Conservation (phyloP, 2,329 filamentous ascomycete species). For the Neofusicoccum laricinum region DNA sequence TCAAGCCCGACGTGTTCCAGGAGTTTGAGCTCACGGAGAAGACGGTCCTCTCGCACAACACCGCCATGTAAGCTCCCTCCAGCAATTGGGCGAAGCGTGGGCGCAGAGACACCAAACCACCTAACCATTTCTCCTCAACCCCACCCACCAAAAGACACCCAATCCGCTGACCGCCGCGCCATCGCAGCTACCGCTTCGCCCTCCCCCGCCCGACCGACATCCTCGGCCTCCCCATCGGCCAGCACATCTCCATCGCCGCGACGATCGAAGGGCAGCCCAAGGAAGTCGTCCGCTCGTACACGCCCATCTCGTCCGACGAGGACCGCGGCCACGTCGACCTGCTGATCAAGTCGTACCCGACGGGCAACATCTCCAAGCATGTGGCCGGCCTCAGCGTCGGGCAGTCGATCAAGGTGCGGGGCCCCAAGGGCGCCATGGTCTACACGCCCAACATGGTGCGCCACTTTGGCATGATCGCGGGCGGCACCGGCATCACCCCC, state of each 20-base stretch:
- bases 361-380: slow-evolving; percentile 94
- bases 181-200: slow-evolving; percentile 78
- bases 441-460: slow-evolving; percentile 97
- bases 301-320: slow-evolving; percentile 40
- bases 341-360: slow-evolving; percentile 95
- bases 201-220: slow-evolving; percentile 76
- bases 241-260: slow-evolving; percentile 93
- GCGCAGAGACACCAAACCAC: neutral
- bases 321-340: slow-evolving; percentile 86
- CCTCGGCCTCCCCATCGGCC: slow-evolving; percentile 94
- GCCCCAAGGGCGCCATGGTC: slow-evolving; percentile 96
- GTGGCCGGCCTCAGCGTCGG: slow-evolving; percentile 80
- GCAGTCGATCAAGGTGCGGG: slow-evolving; percentile 77
- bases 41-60: slow-evolving; percentile 95
- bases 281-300: slow-evolving; percentile 42
- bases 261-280: slow-evolving; percentile 43
- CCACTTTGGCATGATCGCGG: slow-evolving; percentile 96
- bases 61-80: slow-evolving; percentile 69
- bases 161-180: no score
- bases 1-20: slow-evolving; percentile 86
- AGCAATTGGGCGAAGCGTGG: neutral
- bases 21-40: slow-evolving; percentile 92
- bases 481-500: slow-evolving; percentile 94
- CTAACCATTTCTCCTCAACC: neutral
- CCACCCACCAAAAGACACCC: neutral